Conservation (phyloP, 352 stramenopile genomes). For the Globisporangium orthogonon region DNA sequence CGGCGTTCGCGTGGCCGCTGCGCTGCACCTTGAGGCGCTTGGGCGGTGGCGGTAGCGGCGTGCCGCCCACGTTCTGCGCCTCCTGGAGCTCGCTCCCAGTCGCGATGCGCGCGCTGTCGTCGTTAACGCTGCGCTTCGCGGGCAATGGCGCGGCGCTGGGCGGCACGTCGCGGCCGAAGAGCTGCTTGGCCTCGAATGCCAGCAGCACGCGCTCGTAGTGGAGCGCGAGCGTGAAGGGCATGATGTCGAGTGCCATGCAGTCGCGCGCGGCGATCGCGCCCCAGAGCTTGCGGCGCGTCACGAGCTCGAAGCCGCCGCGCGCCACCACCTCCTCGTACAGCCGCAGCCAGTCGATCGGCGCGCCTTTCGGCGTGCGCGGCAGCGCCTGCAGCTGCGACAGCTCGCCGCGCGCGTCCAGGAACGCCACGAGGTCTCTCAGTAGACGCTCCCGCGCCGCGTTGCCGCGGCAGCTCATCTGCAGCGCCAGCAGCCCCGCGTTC, state of each 20-base stretch:
- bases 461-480: constrained; percentile 63
- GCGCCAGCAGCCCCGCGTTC: constrained; percentile 35
- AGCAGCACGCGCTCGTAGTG: constrained; percentile 52
- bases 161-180: constrained; percentile 57
- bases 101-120: constrained; percentile 34
- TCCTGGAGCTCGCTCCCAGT: constrained; percentile 59
- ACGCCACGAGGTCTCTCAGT: constrained; percentile 52
- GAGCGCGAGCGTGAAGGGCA: constrained; percentile 53
- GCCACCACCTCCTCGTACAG: constrained; percentile 79
- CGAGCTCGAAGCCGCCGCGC: constrained; percentile 44
- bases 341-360: constrained; percentile 62
- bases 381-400: constrained; percentile 35
- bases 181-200: constrained; percentile 73
- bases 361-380: constrained; percentile 43
- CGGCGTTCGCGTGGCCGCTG: constrained; percentile 21
- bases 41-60: constrained; percentile 44
- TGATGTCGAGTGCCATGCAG: constrained; percentile 51
- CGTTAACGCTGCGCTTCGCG: constrained; percentile 7
- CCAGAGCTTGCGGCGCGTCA: constrained; percentile 55
- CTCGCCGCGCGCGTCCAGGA: constrained; percentile 43
- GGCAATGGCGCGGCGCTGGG: constrained; percentile 7
- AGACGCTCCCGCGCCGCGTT: constrained; percentile 51
- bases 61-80: constrained; percentile 54
- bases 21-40: constrained; percentile 68
- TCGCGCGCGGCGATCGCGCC: constrained; percentile 32